A percentile compares a stretch with the other conserved stretches of the same genome.
phyloP scores from a whole-genome alignment of 2,329 filamentous ascomycete genomes.

The Fusarium sp. region DNA sequence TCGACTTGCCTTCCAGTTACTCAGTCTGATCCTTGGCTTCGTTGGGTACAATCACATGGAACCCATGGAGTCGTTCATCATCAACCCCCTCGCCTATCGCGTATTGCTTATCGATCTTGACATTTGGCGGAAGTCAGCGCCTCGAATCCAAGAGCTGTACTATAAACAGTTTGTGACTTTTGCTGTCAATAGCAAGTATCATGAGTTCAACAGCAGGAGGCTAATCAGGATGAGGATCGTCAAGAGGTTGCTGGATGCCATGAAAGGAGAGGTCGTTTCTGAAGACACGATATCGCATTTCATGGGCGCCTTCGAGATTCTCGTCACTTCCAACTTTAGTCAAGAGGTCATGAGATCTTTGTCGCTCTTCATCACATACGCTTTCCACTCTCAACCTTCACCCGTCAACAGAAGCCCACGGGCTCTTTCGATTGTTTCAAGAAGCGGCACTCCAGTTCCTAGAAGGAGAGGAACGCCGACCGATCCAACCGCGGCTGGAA shows the following conservation, averaged over 20 bases:
- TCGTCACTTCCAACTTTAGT: slow-evolving; percentile 84
- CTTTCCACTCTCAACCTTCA: slow-evolving; percentile 72
- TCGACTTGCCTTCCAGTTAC: slow-evolving; percentile 69
- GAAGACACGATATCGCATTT: slow-evolving; percentile 80
- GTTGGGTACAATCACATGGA: slow-evolving; percentile 86
- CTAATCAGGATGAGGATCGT: slow-evolving; percentile 91
- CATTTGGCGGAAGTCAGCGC: slow-evolving; percentile 85
- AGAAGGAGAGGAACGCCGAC: slow-evolving; percentile 52
- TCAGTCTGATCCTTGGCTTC: slow-evolving; percentile 84
- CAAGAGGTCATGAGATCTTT: slow-evolving; percentile 87
- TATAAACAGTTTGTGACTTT: slow-evolving; percentile 93
- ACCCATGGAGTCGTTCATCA: slow-evolving; percentile 89
- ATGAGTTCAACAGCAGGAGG: slow-evolving; percentile 89
- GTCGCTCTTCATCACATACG: slow-evolving; percentile 92
- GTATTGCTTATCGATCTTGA: slow-evolving; percentile 93
- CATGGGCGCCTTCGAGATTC: slow-evolving; percentile 79
- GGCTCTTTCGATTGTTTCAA: slow-evolving; percentile 53
- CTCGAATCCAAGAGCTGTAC: slow-evolving; percentile 85
- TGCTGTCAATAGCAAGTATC: slow-evolving; percentile 88
- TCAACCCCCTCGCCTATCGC: slow-evolving; percentile 94
- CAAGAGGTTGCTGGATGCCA: slow-evolving; percentile 87
- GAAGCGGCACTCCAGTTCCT: slow-evolving; percentile 56
- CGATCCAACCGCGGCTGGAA: slow-evolving; percentile 49
- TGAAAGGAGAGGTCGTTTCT: slow-evolving; percentile 85
- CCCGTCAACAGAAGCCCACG: slow-evolving; percentile 66